A percentile compares a stretch with the other conserved stretches of the same genome.
These are phyloP conservation scores for Pleurotus cornucopiae DNA, from an alignment of 768 basidiomycete genomes.

Conservation along the genomic window DNA sequence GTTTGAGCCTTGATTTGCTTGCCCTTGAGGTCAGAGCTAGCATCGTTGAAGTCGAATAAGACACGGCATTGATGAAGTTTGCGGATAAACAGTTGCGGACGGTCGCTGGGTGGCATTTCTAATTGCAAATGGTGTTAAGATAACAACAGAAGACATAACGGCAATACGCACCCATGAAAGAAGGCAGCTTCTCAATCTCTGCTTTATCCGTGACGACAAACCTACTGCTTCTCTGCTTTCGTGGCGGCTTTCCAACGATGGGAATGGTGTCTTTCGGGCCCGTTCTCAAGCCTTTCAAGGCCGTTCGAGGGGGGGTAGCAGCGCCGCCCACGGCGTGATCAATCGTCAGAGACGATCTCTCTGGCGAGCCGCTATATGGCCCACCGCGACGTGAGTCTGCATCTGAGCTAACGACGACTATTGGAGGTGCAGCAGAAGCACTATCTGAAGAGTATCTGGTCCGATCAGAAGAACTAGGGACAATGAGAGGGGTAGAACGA, in stretches of 20 bases:
- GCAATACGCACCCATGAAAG: slow-evolving; percentile 70
- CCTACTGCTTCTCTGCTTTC: slow-evolving; percentile 95
- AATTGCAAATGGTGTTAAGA: slow-evolving; percentile 12
- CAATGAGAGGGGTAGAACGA: slow-evolving; percentile 34
- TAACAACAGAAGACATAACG: neutral
- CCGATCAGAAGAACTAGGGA: slow-evolving; percentile 49
- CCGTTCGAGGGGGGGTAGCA: slow-evolving; percentile 62
- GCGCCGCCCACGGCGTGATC: slow-evolving; percentile 40
- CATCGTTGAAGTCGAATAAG: slow-evolving; percentile 98
- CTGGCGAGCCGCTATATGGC: slow-evolving; percentile 37
- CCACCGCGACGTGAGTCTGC: slow-evolving; percentile 36
- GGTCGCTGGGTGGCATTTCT: slow-evolving; percentile 89
- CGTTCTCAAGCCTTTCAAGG: slow-evolving; percentile 71
- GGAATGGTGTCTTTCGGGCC: slow-evolving; percentile 96
- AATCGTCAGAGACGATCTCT: slow-evolving; percentile 42
- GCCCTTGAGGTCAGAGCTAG: slow-evolving; percentile 90
- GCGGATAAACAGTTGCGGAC: slow-evolving; percentile 86
- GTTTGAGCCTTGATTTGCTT: slow-evolving; percentile 99
- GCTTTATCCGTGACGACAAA: slow-evolving; percentile 96
- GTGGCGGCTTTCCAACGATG: slow-evolving; percentile 91
- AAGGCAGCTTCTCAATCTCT: slow-evolving; percentile 90
- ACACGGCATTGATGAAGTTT: slow-evolving; percentile 97
- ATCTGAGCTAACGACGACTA: slow-evolving; percentile 84
- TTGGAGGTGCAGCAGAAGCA: slow-evolving; percentile 62
- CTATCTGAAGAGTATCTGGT: slow-evolving; percentile 45